phyloP scores from a whole-genome alignment of 805 yeast genomes.

The Candida alai region DNA sequence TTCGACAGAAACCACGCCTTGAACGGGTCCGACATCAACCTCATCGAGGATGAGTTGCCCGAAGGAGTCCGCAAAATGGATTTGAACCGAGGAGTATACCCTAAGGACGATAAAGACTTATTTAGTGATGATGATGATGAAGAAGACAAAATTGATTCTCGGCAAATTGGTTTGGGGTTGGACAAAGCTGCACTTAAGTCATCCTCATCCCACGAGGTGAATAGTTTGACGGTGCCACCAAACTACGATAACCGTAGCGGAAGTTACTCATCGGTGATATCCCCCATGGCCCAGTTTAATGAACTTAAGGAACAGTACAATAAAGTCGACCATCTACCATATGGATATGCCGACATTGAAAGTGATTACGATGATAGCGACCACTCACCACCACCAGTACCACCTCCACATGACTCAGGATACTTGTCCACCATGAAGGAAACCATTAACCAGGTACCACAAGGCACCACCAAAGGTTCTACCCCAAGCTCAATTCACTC shows the following conservation, averaged over 20 bases:
- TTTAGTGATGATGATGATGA: conserved; percentile 31
- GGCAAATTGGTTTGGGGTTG: conserved; percentile 16
- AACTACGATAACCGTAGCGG: conserved; percentile 24
- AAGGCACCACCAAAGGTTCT: conserved; percentile 13
- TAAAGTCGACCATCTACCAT: conserved; percentile 11
- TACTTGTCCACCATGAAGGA: conserved; percentile 1
- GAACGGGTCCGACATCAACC: conserved; percentile 33
- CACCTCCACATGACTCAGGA: conserved; percentile 17
- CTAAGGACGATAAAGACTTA: conserved; percentile 34
- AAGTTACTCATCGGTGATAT: conserved; percentile 36
- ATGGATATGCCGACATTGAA: conserved; percentile 2
- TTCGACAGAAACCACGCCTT: conserved; percentile 32
- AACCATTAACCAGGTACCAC: conserved; percentile 13
- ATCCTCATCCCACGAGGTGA: conserved; percentile 6
- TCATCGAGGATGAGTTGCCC: conserved; percentile 34
- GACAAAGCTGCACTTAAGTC: conserved; percentile 4
- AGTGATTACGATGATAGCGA: conserved; percentile 7
- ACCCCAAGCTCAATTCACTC: conserved; percentile 20
- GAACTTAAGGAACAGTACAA: conserved; percentile 39
- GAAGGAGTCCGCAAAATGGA: conserved; percentile 24
- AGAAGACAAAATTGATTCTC: conserved; percentile 18
- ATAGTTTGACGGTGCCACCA: conserved; percentile 22
- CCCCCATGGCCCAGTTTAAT: conserved; percentile 41
- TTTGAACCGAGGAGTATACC: conserved; percentile 28
- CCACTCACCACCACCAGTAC: conserved; percentile 21